Base-by-base conservation (phyloP, 495 filamentous ascomycete genomes). In the Podospora didyma region DNA sequence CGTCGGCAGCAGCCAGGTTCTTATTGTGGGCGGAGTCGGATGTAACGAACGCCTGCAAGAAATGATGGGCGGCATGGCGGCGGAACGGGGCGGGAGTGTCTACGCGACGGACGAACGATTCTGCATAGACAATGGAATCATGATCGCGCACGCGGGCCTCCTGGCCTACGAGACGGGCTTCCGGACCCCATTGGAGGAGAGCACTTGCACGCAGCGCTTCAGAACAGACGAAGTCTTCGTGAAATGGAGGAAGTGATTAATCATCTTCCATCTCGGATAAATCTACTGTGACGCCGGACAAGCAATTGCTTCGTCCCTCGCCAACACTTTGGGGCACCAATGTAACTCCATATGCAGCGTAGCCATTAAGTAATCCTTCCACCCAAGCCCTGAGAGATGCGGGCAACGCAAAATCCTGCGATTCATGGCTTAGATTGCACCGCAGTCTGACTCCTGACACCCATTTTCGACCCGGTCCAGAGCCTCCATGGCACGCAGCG, bases 81-180 rank as follows among this genome's bases (percentile, higher is more conserved):
- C 77, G 39, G 91, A 96, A 69, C 78, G 95, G 34, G 89, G 91
- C 17, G 94, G 94, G 0, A 90, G 82, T 69, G 89, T 97, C 19
- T 97, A 87, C 75, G 92, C 92, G 9, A 98, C 93, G 1, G 93
- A 97, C 71, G 92, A 97, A 73, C 82, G 94, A 46, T 97, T 96
- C 73, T 97, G 94, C 66, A 98, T 98, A 60, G 95, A 98, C 74
- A 98, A 98, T 66, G 95, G 94, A 44, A 97, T 98, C 56, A 98
- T 98, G 94, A 98, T 98, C 75, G 94, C 94, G 12, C 94, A 98
- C 75, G 94, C 94, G 10, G 94, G 94, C 23, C 72, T 98, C 63
- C 67, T 96, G 59, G 91, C 90, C 7, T 96, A 87, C 65, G 75
- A 81, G 70, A 89, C 83, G 0, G 94, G 94, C 6, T 88, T 90